These are phyloP conservation scores for Sergeia podlipaevii DNA, from an alignment of 208 protist species.

Conservation along the genomic window DNA sequence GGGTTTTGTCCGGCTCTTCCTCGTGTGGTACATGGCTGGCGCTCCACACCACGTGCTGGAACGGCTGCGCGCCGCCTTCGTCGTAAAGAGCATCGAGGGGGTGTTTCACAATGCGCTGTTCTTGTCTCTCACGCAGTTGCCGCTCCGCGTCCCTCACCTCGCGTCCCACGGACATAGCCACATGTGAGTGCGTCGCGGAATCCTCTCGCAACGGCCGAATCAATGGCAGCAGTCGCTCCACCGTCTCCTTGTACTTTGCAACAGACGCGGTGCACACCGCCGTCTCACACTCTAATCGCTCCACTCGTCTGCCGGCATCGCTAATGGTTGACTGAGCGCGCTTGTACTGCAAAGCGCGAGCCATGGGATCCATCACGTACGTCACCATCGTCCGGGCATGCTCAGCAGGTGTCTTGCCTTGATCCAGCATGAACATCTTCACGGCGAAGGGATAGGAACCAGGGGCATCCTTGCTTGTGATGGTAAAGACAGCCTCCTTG, in stretches of 20 bases:
- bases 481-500: slow-evolving; percentile 45
- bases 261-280: slow-evolving; percentile 24
- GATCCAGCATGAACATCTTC: slow-evolving; percentile 41
- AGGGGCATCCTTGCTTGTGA: slow-evolving; percentile 57
- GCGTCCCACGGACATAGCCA: slow-evolving; percentile 45
- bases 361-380: slow-evolving; percentile 63
- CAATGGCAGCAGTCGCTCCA: slow-evolving; percentile 41
- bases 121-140: slow-evolving; percentile 32
- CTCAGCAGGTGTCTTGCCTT: slow-evolving; percentile 18
- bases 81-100: slow-evolving; percentile 82
- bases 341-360: slow-evolving; percentile 43
- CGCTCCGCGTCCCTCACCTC: slow-evolving; percentile 64
- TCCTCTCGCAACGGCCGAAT: slow-evolving; percentile 71
- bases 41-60: slow-evolving; percentile 66
- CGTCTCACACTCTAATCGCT: slow-evolving; percentile 49
- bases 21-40: slow-evolving; percentile 68
- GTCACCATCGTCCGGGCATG: slow-evolving; percentile 32
- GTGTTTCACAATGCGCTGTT: slow-evolving; percentile 42
- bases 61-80: slow-evolving; percentile 81
- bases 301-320: neutral
- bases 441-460: slow-evolving; percentile 49
- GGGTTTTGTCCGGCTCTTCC: slow-evolving; percentile 51
- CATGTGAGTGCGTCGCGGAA: slow-evolving; percentile 37
- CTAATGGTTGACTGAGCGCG: too few species aligned
- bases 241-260: slow-evolving; percentile 22